Conservation (phyloP, 176 grass and related monocot genomes). For the Oryza brachyantha region DNA sequence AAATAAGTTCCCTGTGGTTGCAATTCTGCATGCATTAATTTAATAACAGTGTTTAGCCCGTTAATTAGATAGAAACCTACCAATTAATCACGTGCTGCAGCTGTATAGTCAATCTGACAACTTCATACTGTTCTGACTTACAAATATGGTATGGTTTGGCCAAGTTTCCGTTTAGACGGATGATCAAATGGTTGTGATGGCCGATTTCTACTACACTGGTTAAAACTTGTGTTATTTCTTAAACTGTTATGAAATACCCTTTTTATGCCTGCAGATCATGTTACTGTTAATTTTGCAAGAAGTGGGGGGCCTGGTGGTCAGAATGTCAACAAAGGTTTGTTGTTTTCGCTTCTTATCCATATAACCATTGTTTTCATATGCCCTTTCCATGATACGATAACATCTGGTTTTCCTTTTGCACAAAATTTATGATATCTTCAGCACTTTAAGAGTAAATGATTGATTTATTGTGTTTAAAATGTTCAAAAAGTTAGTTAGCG, state of each 20-base stretch:
- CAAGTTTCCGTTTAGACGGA: too few species aligned
- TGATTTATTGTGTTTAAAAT: background rate
- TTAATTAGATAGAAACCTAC: too few species aligned
- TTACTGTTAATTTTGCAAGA: conserved; percentile 94
- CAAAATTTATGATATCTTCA: background rate
- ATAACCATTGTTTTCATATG: background rate
- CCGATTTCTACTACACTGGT: too few species aligned
- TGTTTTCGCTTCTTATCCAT: background rate
- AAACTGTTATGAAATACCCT: conserved; percentile 30
- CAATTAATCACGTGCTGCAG: too few species aligned
- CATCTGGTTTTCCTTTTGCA: background rate
- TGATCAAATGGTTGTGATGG: too few species aligned
- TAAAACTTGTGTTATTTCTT: background rate
- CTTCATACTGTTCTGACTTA: too few species aligned
- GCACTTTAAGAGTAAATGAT: background rate
- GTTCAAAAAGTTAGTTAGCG: background rate
- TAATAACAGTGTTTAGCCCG: too few species aligned
- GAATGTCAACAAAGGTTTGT: conserved; percentile 94
- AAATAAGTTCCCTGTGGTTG: too few species aligned
- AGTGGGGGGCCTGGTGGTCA: conserved; percentile 95
- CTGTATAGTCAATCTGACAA: too few species aligned
- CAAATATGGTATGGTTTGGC: too few species aligned
- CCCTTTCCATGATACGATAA: background rate
- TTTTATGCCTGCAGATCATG: conserved; percentile 56
- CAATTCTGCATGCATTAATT: too few species aligned